Percentiles rank a stretch among this genome's conserved stretches.
Conservation (phyloP, 441 rosid species). For the Aquilaria agallochum region DNA sequence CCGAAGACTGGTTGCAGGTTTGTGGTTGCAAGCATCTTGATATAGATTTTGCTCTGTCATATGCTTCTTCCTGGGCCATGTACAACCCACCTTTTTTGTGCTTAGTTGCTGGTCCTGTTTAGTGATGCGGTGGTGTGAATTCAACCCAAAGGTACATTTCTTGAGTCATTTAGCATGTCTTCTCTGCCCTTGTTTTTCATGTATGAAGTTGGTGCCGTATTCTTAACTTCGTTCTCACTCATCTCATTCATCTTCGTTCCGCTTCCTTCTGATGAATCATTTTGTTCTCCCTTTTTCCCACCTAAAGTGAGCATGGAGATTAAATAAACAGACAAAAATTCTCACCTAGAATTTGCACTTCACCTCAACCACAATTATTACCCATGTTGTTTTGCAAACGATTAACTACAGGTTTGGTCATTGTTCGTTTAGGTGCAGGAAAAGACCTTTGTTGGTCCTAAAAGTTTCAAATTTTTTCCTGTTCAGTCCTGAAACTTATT, state of each 20-base stretch:
- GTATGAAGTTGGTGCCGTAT: constrained; percentile 20
- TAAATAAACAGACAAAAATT: no score
- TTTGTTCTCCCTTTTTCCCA: no score
- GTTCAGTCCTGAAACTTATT: no score
- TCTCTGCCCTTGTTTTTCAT: constrained; percentile 5
- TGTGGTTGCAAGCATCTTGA: constrained; percentile 16
- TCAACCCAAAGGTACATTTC: constrained; percentile 23
- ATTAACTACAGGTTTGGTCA: no score
- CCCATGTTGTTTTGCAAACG: no score
- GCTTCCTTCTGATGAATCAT: not conserved
- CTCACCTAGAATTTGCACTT: no score
- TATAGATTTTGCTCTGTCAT: constrained; percentile 20
- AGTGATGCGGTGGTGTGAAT: constrained; percentile 24
- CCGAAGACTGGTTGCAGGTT: constrained; percentile 12
- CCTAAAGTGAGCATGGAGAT: no score
- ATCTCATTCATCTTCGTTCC: not conserved
- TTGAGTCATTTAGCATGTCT: constrained; percentile 15
- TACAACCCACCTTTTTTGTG: constrained; percentile 21
- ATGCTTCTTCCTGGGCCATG: constrained; percentile 14
- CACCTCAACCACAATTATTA: no score
- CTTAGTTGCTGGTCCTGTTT: constrained; percentile 24
- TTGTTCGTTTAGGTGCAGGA: no score
- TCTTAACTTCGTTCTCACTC: constrained; percentile 2
- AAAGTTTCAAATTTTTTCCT: no score
- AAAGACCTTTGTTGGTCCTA: no score